A percentile compares a stretch with the other conserved stretches of the same genome.
Conservation (phyloP, 768 basidiomycete genomes). For the Lanmaoa rubissima region DNA sequence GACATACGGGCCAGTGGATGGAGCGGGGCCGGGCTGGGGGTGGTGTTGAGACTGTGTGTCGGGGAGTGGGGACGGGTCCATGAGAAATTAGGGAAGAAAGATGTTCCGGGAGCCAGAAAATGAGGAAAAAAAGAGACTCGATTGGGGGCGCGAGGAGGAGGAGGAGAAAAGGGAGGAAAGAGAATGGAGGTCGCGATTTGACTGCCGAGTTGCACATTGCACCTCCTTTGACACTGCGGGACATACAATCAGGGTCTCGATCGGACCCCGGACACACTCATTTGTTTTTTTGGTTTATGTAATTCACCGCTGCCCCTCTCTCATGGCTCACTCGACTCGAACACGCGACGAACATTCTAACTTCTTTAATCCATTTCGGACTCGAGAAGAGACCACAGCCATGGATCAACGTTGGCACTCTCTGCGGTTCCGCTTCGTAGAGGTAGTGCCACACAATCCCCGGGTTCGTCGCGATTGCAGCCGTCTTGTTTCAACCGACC, state of each 20-base stretch:
- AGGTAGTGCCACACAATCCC: neutral
- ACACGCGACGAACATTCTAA: constrained; percentile 1
- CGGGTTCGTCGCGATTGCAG: neutral
- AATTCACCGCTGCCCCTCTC: neutral
- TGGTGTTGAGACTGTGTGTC: constrained; percentile 19
- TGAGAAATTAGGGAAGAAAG: neutral
- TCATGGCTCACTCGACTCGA: neutral
- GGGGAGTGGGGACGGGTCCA: constrained; percentile 20
- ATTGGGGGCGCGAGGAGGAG: neutral
- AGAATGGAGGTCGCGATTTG: constrained; percentile 3
- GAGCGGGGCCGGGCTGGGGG: constrained; percentile 13
- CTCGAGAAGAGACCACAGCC: constrained; percentile 4
- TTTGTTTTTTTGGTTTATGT: constrained; percentile 12
- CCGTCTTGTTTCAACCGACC: neutral
- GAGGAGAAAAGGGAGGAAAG: neutral
- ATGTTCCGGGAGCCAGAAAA: neutral
- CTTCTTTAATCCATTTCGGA: constrained; percentile 10
- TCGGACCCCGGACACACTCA: constrained; percentile 16
- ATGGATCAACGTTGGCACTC: constrained; percentile 16
- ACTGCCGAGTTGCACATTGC: constrained; percentile 20
- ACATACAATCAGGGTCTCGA: constrained; percentile 16
- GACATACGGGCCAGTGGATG: constrained; percentile 33
- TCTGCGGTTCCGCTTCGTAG: constrained; percentile 8
- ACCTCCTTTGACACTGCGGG: constrained; percentile 14
- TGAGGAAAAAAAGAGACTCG: neutral